Conservation (phyloP, 2,329 filamentous ascomycete species). For the Monosporascus sp. region DNA sequence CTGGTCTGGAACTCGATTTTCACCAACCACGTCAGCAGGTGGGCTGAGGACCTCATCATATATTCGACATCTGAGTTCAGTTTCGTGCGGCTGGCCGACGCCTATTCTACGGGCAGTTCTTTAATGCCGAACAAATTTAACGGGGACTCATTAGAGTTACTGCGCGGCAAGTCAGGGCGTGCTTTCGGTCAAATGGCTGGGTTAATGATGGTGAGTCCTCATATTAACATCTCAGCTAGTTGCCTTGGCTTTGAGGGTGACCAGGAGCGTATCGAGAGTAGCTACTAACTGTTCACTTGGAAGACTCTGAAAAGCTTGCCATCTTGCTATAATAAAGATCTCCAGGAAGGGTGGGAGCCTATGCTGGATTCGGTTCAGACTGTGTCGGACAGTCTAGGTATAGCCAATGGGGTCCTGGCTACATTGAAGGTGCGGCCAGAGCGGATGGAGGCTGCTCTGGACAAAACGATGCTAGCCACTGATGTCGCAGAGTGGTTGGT, state of each 20-base stretch:
- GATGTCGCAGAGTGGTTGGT: slow-evolving; percentile 60
- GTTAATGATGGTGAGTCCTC: slow-evolving; percentile 49
- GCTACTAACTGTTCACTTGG: slow-evolving; percentile 19
- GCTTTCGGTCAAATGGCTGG: slow-evolving; percentile 69
- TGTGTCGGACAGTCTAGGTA: slow-evolving; percentile 66
- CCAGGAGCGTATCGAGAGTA: slow-evolving; percentile 20
- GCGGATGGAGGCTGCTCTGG: slow-evolving; percentile 66
- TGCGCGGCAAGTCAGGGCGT: slow-evolving; percentile 71
- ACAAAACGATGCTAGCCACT: slow-evolving; percentile 69
- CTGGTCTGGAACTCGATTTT: slow-evolving; percentile 75
- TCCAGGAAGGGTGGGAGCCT: slow-evolving; percentile 72
- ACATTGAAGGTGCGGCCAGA: slow-evolving; percentile 61
- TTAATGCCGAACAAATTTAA: slow-evolving; percentile 68
- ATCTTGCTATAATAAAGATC: slow-evolving; percentile 71
- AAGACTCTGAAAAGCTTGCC: slow-evolving; percentile 57
- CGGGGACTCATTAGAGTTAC: slow-evolving; percentile 62
- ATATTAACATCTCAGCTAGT: slow-evolving; percentile 19
- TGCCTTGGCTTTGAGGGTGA: slow-evolving; percentile 12
- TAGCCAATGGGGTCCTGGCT: slow-evolving; percentile 66
- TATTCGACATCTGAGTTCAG: slow-evolving; percentile 72
- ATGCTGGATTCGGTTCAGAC: slow-evolving; percentile 72
- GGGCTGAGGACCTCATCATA: slow-evolving; percentile 82
- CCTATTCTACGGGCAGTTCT: slow-evolving; percentile 71
- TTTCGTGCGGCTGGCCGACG: slow-evolving; percentile 71
- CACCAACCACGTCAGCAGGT: slow-evolving; percentile 74